phyloP scores from a whole-genome alignment of 345 rosid species.

The Gossypium herbaceum region DNA sequence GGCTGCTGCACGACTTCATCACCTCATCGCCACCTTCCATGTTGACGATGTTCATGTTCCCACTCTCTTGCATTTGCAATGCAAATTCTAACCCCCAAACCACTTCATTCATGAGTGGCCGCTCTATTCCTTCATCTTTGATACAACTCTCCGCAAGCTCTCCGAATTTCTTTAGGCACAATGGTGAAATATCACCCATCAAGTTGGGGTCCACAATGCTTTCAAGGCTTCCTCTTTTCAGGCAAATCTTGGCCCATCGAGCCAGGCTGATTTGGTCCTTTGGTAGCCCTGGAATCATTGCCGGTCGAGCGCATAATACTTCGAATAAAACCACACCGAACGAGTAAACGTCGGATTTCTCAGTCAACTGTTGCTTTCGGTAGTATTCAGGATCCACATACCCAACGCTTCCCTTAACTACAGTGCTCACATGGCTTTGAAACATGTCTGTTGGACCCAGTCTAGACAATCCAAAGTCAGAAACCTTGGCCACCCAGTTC shows the following conservation, averaged over 20 bases:
- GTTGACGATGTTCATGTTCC: background rate
- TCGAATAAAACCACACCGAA: conserved; percentile 33
- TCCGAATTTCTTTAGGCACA: conserved; percentile 10
- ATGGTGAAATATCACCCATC: background rate
- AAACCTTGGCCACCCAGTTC: conserved; percentile 17
- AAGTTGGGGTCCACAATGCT: conserved; percentile 7
- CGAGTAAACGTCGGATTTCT: conserved; percentile 36
- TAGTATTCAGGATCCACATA: conserved; percentile 34
- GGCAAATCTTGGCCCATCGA: conserved; percentile 11
- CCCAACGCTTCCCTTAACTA: conserved; percentile 29
- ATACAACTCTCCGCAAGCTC: conserved; percentile 4
- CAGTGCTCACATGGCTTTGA: conserved; percentile 22
- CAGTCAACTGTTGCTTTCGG: conserved; percentile 22
- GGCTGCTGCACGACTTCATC: background rate
- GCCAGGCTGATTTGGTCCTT: conserved; percentile 10
- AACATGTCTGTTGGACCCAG: conserved; percentile 15
- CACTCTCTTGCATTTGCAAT: conserved; percentile 6
- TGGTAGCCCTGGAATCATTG: conserved; percentile 14
- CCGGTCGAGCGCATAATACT: conserved; percentile 21
- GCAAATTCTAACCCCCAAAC: conserved; percentile 14
- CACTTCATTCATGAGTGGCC: conserved; percentile 6
- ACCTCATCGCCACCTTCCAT: background rate
- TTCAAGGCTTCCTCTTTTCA: background rate
- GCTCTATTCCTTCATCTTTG: background rate
- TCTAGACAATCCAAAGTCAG: conserved; percentile 30